A percentile compares a stretch with the other conserved stretches of the same genome.
phyloP scores from a whole-genome alignment of 148 eudicot species.

The Arctostaphylos glauca region DNA sequence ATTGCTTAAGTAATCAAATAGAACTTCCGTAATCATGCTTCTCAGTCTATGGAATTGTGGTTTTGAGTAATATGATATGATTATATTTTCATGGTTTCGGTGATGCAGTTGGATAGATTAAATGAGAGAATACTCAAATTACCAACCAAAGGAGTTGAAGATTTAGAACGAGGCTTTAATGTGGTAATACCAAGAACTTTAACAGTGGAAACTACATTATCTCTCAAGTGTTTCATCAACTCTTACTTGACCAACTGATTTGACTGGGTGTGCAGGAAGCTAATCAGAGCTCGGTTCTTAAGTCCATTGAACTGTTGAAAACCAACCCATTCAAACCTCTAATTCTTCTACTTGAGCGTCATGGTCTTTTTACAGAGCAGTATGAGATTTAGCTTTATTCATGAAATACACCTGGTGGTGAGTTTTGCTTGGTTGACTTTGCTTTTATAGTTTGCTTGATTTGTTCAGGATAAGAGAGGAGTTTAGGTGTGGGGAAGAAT shows the following conservation, averaged over 20 bases:
- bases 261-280: constrained; percentile 38
- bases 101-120: constrained; percentile 71
- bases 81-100: constrained; percentile 17
- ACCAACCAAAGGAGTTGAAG: constrained; percentile 21
- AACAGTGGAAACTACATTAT: background rate
- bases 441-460: constrained; percentile 12
- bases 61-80: background rate
- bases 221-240: background rate
- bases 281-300: constrained; percentile 22
- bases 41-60: background rate
- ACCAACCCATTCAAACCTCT: constrained; percentile 71
- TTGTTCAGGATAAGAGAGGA: constrained; percentile 69
- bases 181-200: constrained; percentile 27
- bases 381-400: constrained; percentile 23
- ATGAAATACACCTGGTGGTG: background rate
- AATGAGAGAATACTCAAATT: constrained; percentile 64
- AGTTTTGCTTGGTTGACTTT: background rate
- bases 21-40: background rate
- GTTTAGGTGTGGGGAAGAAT: constrained; percentile 68
- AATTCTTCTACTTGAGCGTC: constrained; percentile 46
- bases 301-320: constrained; percentile 29
- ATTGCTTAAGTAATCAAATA: background rate
- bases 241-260: constrained; percentile 2
- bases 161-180: constrained; percentile 25
- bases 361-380: constrained; percentile 66